Conservation (phyloP, 2,329 filamentous ascomycete genomes). For the Arthrobotrys musiformis region DNA sequence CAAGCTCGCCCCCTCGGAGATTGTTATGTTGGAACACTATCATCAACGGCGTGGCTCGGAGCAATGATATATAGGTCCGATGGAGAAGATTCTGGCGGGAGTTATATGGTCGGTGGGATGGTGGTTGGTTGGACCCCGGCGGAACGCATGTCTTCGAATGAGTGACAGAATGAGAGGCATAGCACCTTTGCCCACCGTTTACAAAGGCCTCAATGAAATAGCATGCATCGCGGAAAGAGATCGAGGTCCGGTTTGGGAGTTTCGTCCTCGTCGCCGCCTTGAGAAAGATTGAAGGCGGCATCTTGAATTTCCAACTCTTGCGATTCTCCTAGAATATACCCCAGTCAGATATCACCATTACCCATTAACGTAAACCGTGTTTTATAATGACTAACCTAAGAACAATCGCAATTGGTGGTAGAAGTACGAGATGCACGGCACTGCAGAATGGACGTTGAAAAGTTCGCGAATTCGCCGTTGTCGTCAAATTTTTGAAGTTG, state of each 20-base stretch:
- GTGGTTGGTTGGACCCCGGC: slow-evolving; percentile 71
- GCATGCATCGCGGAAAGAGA: slow-evolving; percentile 51
- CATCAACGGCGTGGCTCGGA: slow-evolving; percentile 84
- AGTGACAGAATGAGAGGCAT: slow-evolving; percentile 24
- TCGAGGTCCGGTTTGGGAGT: slow-evolving; percentile 38
- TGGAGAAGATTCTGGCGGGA: slow-evolving; percentile 90
- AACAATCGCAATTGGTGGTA: slow-evolving; percentile 27
- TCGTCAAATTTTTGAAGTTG: slow-evolving; percentile 50
- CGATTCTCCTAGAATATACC: not conserved
- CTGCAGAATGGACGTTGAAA: slow-evolving; percentile 25
- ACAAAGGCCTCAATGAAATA: slow-evolving; percentile 52
- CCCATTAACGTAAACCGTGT: not conserved
- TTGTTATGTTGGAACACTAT: slow-evolving; percentile 88
- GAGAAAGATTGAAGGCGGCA: slow-evolving; percentile 45
- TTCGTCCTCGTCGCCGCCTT: slow-evolving; percentile 35
- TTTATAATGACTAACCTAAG: slow-evolving; percentile 5
- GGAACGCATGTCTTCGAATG: slow-evolving; percentile 43
- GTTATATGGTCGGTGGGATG: slow-evolving; percentile 85
- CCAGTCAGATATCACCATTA: not conserved
- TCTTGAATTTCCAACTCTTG: not conserved
- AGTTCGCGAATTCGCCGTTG: slow-evolving; percentile 18
- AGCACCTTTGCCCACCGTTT: slow-evolving; percentile 44
- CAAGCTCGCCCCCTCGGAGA: slow-evolving; percentile 78
- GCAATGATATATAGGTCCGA: slow-evolving; percentile 85
- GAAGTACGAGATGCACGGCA: slow-evolving; percentile 20